phyloP scores from a whole-genome alignment of 129 eudicot species.

The Lactuca sativa region DNA sequence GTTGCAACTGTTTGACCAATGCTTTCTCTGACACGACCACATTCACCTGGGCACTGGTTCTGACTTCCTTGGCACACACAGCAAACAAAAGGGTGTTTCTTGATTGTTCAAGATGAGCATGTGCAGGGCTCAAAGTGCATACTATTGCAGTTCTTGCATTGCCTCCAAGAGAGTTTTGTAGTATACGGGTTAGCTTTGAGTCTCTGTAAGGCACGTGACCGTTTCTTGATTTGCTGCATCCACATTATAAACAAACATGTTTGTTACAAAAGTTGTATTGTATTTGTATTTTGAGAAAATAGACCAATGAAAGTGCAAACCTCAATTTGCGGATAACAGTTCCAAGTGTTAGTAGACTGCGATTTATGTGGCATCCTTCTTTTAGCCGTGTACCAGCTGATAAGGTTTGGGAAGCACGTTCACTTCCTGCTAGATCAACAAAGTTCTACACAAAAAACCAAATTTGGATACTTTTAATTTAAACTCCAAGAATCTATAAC shows the following conservation, averaged over 20 bases:
- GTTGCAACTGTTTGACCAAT: slow-evolving; percentile 71
- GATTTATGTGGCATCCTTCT: slow-evolving; percentile 44
- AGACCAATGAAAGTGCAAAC: slow-evolving; percentile 17
- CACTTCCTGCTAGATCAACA: slow-evolving; percentile 44
- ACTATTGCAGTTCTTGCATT: slow-evolving; percentile 90
- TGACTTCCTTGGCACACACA: slow-evolving; percentile 82
- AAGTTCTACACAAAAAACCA: slow-evolving; percentile 35
- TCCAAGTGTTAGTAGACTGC: slow-evolving; percentile 42
- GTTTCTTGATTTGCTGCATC: slow-evolving; percentile 70
- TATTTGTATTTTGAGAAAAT: slow-evolving; percentile 1
- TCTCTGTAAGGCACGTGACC: slow-evolving; percentile 91
- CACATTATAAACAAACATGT: neutral
- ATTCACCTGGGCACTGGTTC: slow-evolving; percentile 81
- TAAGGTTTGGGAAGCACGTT: slow-evolving; percentile 38
- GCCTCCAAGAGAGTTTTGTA: slow-evolving; percentile 91
- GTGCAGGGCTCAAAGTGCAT: slow-evolving; percentile 98
- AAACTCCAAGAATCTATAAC: slow-evolving; percentile 6
- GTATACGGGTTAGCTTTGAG: slow-evolving; percentile 94
- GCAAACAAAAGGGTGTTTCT: slow-evolving; percentile 94
- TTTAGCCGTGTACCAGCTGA: slow-evolving; percentile 37
- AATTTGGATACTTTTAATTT: neutral
- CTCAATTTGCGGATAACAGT: slow-evolving; percentile 43
- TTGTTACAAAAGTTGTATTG: neutral
- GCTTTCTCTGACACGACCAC: slow-evolving; percentile 89
- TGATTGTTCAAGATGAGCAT: slow-evolving; percentile 79